Evolutionary conservation across 179 eudicot genomes (phyloP), one percentile per base, ranked within the genome.

Genomic region (Spergularia azorica): DNA sequence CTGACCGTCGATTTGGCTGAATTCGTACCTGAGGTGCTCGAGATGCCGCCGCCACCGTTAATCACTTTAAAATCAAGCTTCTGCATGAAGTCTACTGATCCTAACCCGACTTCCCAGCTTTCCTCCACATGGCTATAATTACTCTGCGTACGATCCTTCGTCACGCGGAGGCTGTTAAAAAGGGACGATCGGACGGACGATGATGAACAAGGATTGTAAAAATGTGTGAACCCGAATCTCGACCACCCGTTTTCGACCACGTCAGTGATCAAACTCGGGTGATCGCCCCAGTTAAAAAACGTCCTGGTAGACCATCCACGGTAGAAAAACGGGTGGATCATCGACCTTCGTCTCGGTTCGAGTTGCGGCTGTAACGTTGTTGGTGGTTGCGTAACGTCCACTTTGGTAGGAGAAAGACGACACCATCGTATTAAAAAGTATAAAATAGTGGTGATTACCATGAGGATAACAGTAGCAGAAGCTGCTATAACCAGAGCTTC

Each of bases 221-320:
- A 68, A 58, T 76, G 71, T 0, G 85, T 57, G 79, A 95, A 95
- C 3, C 87, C 96, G 70, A 95, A 95, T 51, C 88, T 55, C 0
- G 97, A 88, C 98, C 98, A 95, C 36, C 98, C 98, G 48, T 90
- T 87, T 32, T 94, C 98, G 54, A 89, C 90, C 0, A 90, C 98
- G 21, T 93, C 98, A 0, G 87, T 77, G 57, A 93, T 87, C 18
- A 91, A 81, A 18, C 88, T 72, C 0, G 97, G 98, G 57, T 94
- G 86, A 72, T 94, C 94, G 18, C 86, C 75, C 97, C 98, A 94
- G 8, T 75, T 82, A 78, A 95, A 95, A 43, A 81, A 60, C 0
- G 84, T 81, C 51, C 76, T 88, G 2, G 84, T 61, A 0, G 88
- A 75, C 8, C 72, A 13, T 32, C 83, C 88, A 0, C 86, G 87